These are phyloP conservation scores for Elsinoe ampelina DNA, from an alignment of 2,329 filamentous ascomycete genomes.

Conservation along the genomic window DNA sequence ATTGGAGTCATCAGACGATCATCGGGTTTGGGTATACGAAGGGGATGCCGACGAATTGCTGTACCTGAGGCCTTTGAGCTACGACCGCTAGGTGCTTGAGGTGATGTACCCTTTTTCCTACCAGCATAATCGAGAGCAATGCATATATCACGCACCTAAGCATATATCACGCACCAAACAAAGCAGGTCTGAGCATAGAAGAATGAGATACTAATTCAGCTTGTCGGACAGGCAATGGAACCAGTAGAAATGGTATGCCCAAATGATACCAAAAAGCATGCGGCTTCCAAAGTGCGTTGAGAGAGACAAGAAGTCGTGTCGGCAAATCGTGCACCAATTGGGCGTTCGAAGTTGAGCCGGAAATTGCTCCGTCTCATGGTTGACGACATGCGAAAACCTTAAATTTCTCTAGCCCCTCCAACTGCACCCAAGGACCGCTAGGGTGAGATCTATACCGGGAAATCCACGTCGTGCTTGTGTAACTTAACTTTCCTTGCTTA, in stretches of 20 bases:
- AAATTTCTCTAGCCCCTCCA: background rate
- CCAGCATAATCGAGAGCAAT: too few species aligned
- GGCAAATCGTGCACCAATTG: background rate
- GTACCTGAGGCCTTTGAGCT: too few species aligned
- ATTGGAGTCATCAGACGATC: conserved; percentile 17
- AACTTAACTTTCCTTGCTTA: background rate
- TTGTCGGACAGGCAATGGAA: too few species aligned
- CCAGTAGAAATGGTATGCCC: too few species aligned
- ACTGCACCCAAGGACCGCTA: background rate
- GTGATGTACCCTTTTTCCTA: too few species aligned
- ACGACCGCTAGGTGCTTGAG: too few species aligned
- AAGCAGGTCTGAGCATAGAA: too few species aligned
- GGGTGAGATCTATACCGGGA: background rate
- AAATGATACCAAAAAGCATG: too few species aligned
- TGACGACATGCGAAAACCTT: conserved; percentile 8
- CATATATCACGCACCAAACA: too few species aligned
- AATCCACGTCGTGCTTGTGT: background rate
- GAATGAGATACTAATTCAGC: background rate
- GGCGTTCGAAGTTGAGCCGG: background rate
- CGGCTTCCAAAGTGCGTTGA: too few species aligned
- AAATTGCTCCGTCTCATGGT: background rate
- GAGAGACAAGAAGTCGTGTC: background rate
- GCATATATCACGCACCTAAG: too few species aligned
- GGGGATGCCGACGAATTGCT: conserved; percentile 13
- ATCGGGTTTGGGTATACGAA: conserved; percentile 3